Conservation (phyloP, 2,329 filamentous ascomycete genomes). For the Daldinia eschscholtzii region DNA sequence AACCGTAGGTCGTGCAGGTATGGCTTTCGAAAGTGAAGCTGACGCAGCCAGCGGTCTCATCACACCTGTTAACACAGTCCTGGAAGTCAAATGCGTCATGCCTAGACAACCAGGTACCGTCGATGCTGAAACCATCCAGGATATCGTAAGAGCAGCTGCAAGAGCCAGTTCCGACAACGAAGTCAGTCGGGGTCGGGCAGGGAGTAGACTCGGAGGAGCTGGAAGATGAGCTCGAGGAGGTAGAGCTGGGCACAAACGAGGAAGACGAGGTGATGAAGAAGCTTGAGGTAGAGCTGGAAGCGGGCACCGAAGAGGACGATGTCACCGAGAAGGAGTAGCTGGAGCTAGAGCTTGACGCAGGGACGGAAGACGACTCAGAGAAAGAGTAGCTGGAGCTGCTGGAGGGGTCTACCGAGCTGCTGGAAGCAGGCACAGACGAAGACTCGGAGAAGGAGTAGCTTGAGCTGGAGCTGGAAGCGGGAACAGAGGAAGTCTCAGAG, state of each 20-base stretch:
- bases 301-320: constrained; percentile 1
- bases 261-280: constrained; percentile 12
- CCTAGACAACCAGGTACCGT: neutral
- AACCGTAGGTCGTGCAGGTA: constrained; percentile 12
- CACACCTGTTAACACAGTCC: constrained; percentile 25
- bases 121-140: constrained; percentile 14
- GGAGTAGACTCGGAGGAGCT: constrained; percentile 5
- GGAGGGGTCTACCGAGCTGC: neutral
- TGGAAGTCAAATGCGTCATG: constrained; percentile 9
- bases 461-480: neutral
- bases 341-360: neutral
- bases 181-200: constrained; percentile 31
- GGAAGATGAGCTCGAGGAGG: constrained; percentile 19
- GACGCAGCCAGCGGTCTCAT: constrained; percentile 13
- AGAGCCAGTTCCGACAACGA: constrained; percentile 16
- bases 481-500: neutral
- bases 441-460: neutral
- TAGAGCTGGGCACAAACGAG: constrained; percentile 10
- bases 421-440: neutral
- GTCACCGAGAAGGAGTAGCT: neutral
- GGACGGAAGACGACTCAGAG: neutral
- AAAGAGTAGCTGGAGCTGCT: neutral
- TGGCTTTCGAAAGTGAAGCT: constrained; percentile 24
- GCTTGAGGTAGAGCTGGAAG: constrained; percentile 6
- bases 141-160: constrained; percentile 31